phyloP scores from a whole-genome alignment of 257 asterid genomes.

The Scutellaria barbata region DNA sequence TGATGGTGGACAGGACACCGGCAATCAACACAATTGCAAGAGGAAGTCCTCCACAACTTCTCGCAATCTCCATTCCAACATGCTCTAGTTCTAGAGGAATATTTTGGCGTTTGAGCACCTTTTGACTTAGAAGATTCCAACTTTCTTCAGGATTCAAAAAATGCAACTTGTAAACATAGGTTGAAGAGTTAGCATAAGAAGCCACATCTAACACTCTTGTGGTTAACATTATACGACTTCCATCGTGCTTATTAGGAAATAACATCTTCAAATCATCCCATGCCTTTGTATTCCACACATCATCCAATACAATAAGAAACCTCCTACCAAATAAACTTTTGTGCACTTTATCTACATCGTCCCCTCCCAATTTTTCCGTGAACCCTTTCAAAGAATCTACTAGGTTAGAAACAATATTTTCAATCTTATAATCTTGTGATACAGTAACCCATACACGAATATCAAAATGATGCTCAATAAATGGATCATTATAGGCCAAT shows the following conservation, averaged over 20 bases:
- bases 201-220: constrained; percentile 11
- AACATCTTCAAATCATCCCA: not conserved
- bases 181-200: not conserved
- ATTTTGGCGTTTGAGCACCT: not conserved
- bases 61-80: not conserved
- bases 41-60: constrained; percentile 19
- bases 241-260: not conserved
- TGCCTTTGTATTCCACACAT: constrained; percentile 14
- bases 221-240: constrained; percentile 26
- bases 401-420: not conserved
- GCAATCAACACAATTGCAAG: constrained; percentile 29
- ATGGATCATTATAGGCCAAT: not conserved
- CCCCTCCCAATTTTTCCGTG: not conserved
- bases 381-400: not conserved
- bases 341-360: not conserved
- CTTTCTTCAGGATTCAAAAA: not conserved
- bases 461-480: not conserved
- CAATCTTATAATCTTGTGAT: not conserved
- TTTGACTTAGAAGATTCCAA: constrained; percentile 3
- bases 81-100: not conserved
- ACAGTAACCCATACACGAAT: constrained; percentile 26
- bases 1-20: not conserved
- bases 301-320: constrained; percentile 32
- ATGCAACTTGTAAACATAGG: not conserved
- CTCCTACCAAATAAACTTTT: not conserved